Base-by-base conservation (phyloP, 2,329 filamentous ascomycete species). In the Botrytis byssoidea region DNA sequence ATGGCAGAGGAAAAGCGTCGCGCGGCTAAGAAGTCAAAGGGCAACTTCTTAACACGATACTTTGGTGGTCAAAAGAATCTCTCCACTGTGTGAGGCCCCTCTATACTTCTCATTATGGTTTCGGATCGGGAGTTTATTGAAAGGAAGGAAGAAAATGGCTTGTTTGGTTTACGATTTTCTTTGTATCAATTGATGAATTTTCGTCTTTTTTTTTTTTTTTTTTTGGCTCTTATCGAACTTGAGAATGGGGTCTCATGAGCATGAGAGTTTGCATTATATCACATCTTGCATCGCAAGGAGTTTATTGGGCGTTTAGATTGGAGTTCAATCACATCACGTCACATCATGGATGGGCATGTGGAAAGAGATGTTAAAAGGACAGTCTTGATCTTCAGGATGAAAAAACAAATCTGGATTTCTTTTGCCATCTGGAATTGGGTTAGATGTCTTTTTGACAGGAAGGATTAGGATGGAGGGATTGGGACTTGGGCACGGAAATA, bases 31-130 rank as follows among this genome's bases (percentile, higher is more conserved):
- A 80, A 80, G 71, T 67, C 77, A 25, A 70, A 75, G 44, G 76
- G 78, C 5, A 80, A 77, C 60, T 76, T 79, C 63, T 78, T 80
- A 68, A 78, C 77, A 10, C 59, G 79, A n/a, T 78, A 80, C 57
- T 74, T 80, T n/a, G 63, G 71, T 44, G 63, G 71, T 61, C 71
- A 72, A 60, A 67, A 67, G 55, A 69, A 60, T 48, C 51, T 69
- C 37, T 68, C 67, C 40, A 57, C 55, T 9, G 55, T 40, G 44
- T 72, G 32, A 72, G 22, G 29, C 40, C n/a, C 35, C 44, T 60
- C 14, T 32, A 37, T 44, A 20, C 35, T 42, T 42, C 65, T 68
- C 65, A 57, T 42, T 69, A 12, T 32, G 37, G 37, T 42, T 57
- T 18, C 40, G 66, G n/a, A 16, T 48, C 3, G 40, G 48, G 42